Base-by-base conservation (phyloP, 1,139 yeast species). In the Suhomyces terraborum region DNA sequence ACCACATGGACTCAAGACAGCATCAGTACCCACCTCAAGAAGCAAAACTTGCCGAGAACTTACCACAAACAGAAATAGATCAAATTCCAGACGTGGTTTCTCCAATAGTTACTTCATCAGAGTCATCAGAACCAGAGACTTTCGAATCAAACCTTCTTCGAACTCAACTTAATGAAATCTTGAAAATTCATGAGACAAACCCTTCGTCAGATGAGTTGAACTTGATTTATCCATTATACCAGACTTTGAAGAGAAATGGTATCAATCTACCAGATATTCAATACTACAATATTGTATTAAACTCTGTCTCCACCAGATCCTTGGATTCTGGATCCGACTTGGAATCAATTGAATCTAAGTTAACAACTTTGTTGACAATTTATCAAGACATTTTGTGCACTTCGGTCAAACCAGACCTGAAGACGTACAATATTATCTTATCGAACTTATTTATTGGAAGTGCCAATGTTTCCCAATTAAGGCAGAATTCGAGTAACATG, bases 361-460 rank as follows among this genome's bases (percentile, higher is more conserved):
- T 84, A 53, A 83, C 87, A 3, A 78, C 73, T 40, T 58, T 84
- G 45, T 64, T 84, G 47, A 82, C 81, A 12, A 79, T 83, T 28
- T 84, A 84, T 56, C 86, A 84, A 41, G 89, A 83, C 53, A 62
- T 83, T 52, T 67, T 84, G 18, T 34, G 30, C 19, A 44, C 48
- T 12, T 36, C 48, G 9, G 40, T 80, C 29, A 81, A 78, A 52
- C 93, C 93, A 16, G 68, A 73, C 28, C 52, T 56, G 28, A 67
- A 67, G 22, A 82, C 86, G 5, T 84, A 75, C 57, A 67, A 75
- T 48, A 55, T 75, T 1, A 77, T 83, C 4, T 64, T 84, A 26
- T 60, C 62, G 19, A 72, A 76, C 17, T 65, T 84, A 24, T 64
- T 82, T 43, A 64, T 66, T 28, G 81, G 83, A 12, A 69, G 84